Percentiles rank a stretch among this genome's conserved stretches.
These are phyloP conservation scores for Setaria viridis DNA, from an alignment of 202 grass and related monocot species.

Conservation along the genomic window DNA sequence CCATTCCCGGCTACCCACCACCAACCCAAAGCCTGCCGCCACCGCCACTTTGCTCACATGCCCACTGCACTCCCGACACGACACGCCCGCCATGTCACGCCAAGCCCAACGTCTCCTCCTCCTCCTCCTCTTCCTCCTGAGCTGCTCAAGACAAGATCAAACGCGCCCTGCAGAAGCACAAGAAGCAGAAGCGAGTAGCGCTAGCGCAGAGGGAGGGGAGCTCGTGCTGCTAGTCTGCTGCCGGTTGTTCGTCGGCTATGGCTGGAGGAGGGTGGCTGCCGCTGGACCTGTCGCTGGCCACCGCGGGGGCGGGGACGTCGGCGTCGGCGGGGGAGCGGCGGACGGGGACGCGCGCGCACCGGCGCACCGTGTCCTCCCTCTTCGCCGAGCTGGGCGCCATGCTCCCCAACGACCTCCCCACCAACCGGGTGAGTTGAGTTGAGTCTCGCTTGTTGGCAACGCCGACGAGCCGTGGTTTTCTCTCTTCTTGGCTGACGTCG, in stretches of 20 bases:
- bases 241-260: not conserved
- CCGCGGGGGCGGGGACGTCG: not conserved
- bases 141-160: not conserved
- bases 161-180: not conserved
- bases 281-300: conserved; percentile 33
- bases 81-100: not conserved
- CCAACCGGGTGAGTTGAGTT: not conserved
- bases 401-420: conserved; percentile 29
- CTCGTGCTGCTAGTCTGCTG: no score
- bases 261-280: not conserved
- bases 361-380: not conserved
- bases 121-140: not conserved
- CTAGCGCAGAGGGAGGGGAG: no score
- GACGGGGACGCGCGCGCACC: not conserved
- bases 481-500: not conserved
- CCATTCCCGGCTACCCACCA: conserved; percentile 41
- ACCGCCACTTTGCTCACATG: conserved; percentile 1
- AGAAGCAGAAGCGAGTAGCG: not conserved
- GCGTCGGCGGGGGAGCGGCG: no score
- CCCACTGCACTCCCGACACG: not conserved
- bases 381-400: conserved; percentile 41
- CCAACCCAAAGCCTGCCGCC: conserved; percentile 6
- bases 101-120: not conserved
- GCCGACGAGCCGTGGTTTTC: not conserved
- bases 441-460: not conserved